Percentiles rank a stretch among this genome's conserved stretches.
Evolutionary conservation across 78 protist genomes (phyloP).

Genomic region (slime mould (Dictyostelium discoideum)): DNA sequence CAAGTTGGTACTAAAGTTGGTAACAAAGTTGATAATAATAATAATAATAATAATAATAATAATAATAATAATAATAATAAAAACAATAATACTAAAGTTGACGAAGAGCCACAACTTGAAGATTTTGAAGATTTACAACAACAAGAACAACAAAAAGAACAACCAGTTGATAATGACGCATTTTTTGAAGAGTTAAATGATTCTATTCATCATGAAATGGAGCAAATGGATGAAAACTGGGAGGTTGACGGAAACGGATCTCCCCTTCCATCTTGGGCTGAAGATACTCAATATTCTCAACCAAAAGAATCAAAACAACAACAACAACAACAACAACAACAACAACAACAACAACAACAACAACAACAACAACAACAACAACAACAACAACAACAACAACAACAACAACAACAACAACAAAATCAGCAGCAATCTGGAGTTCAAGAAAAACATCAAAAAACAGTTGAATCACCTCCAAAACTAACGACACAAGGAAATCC

Average conservation of each 20-base stretch:
- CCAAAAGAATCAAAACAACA: not conserved
- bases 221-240: not conserved
- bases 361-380: conserved; percentile 4
- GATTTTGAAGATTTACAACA: not conserved
- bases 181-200: not conserved
- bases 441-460: not conserved
- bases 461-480: not conserved
- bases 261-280: not conserved
- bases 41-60: not conserved
- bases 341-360: conserved; percentile 21
- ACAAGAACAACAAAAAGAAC: not conserved
- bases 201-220: not conserved
- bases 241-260: not conserved
- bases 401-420: conserved; percentile 10
- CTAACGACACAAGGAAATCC: not conserved
- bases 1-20: not conserved
- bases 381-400: not conserved
- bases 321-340: conserved; percentile 16
- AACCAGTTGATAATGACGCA: not conserved
- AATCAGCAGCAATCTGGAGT: not conserved
- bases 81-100: not conserved
- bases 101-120: not conserved
- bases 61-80: not conserved
- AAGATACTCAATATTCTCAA: not conserved
- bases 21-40: not conserved